These are phyloP conservation scores for Taphrina betulina DNA, from an alignment of 1,139 yeast genomes.

Conservation along the genomic window DNA sequence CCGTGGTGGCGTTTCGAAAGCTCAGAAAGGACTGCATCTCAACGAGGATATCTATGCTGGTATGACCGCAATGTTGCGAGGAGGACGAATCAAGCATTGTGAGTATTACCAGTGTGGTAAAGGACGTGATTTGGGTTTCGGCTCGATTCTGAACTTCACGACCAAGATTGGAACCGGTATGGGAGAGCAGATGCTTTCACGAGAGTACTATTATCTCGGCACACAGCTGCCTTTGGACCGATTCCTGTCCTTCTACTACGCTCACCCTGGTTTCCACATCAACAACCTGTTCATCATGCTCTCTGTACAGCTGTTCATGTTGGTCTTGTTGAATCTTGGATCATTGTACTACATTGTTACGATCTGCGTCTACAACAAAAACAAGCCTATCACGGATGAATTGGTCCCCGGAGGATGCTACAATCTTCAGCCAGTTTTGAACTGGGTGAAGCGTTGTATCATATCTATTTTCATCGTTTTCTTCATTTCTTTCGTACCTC, in stretches of 20 bases:
- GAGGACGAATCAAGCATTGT: slow-evolving; percentile 99
- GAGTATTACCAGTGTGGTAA: slow-evolving; percentile 99
- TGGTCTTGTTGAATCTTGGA: slow-evolving; percentile 87
- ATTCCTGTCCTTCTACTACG: slow-evolving; percentile 95
- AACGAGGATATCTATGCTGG: slow-evolving; percentile 99
- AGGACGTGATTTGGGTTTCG: slow-evolving; percentile 99
- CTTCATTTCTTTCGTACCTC: slow-evolving; percentile 94
- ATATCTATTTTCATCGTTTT: slow-evolving; percentile 97
- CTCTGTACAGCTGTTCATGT: slow-evolving; percentile 88
- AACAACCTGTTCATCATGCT: slow-evolving; percentile 93
- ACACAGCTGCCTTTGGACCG: slow-evolving; percentile 97
- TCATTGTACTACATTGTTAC: slow-evolving; percentile 88
- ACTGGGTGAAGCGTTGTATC: slow-evolving; percentile 97
- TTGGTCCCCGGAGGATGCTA: slow-evolving; percentile 90
- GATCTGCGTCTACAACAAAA: slow-evolving; percentile 76
- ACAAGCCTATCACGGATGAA: slow-evolving; percentile 82
- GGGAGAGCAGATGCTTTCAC: slow-evolving; percentile 99
- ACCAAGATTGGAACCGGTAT: slow-evolving; percentile 99
- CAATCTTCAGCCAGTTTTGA: slow-evolving; percentile 83
- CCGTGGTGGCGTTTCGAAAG: slow-evolving; percentile 99
- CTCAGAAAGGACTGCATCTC: slow-evolving; percentile 96
- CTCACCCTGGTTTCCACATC: slow-evolving; percentile 99
- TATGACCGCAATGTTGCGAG: slow-evolving; percentile 95
- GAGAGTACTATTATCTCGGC: slow-evolving; percentile 96
- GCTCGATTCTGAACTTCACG: slow-evolving; percentile 95